Evolutionary conservation across 805 yeast genomes (phyloP).

Genomic region (Diddensiella santjacobensis): DNA sequence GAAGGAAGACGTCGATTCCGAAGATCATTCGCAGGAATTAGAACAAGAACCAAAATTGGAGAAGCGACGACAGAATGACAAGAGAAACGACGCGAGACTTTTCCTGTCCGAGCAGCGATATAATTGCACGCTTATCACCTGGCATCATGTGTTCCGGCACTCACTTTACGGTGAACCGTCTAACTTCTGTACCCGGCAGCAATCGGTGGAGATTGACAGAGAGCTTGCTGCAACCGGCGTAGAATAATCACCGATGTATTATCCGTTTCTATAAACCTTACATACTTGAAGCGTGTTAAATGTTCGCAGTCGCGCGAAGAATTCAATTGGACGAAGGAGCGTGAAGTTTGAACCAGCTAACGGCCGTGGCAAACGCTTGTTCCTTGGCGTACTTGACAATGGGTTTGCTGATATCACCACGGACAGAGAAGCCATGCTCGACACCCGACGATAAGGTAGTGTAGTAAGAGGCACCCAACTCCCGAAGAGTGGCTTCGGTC

Average conservation of each 20-base stretch:
- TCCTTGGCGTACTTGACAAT: slow-evolving; percentile 60
- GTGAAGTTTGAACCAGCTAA: slow-evolving; percentile 22
- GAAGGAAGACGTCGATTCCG: neutral
- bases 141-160: slow-evolving; percentile 20
- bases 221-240: no score
- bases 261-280: no score
- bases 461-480: slow-evolving; percentile 54
- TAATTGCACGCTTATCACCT: slow-evolving; percentile 16
- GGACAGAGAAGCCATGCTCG: slow-evolving; percentile 73
- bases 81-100: neutral
- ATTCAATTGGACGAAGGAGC: no score
- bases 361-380: slow-evolving; percentile 43
- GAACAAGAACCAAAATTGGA: neutral
- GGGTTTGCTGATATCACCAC: slow-evolving; percentile 63
- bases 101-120: neutral
- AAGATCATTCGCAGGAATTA: neutral
- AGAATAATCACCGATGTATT: no score
- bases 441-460: slow-evolving; percentile 60
- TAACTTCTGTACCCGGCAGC: slow-evolving; percentile 18
- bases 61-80: neutral
- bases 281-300: no score
- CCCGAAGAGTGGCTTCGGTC: slow-evolving; percentile 56
- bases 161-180: slow-evolving; percentile 18
- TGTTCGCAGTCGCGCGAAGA: no score
- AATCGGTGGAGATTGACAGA: neutral